These are phyloP conservation scores for Arachnomyces sp. DNA, from an alignment of 2,329 filamentous ascomycete genomes.

Conservation along the genomic window DNA sequence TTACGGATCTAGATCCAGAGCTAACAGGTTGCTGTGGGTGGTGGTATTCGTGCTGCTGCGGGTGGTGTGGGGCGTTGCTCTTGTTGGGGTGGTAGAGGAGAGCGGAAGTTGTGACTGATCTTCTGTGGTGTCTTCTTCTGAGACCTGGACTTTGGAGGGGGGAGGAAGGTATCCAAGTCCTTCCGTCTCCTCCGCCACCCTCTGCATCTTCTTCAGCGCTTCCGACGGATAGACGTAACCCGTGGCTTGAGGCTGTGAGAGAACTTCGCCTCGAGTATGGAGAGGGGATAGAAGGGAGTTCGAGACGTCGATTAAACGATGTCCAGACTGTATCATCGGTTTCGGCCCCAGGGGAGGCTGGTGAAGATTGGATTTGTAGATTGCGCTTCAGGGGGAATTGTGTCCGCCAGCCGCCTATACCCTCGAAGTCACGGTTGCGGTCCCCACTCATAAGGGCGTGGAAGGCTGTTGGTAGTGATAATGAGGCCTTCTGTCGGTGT, in stretches of 20 bases:
- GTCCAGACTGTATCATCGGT: constrained; percentile 31
- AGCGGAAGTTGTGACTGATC: constrained; percentile 27
- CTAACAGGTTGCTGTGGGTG: too few relatives aligned
- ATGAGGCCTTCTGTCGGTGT: too few relatives aligned
- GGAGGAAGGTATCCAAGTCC: constrained; percentile 4
- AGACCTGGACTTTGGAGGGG: constrained; percentile 2
- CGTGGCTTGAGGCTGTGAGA: constrained; percentile 7
- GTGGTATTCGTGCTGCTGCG: too few relatives aligned
- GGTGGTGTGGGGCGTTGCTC: too few relatives aligned
- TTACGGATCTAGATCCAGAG: too few relatives aligned
- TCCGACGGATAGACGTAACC: constrained; percentile 3
- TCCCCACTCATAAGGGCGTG: constrained; percentile 24
- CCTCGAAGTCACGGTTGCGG: constrained; percentile 35
- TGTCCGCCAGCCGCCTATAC: constrained; percentile 34
- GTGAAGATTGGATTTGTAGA: constrained; percentile 16
- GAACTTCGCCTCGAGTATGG: constrained; percentile 11
- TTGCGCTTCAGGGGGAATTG: constrained; percentile 14
- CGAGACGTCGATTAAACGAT: constrained; percentile 30
- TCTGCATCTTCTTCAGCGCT: background rate
- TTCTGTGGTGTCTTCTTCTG: constrained; percentile 21
- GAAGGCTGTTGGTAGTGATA: constrained; percentile 13
- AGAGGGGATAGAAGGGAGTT: constrained; percentile 27
- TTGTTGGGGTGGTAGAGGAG: constrained; percentile 7
- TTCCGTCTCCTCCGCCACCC: too few relatives aligned
- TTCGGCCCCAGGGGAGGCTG: constrained; percentile 20